Conservation (phyloP, 108 stramenopile genomes). For the Poteriospumella lacustris region DNA sequence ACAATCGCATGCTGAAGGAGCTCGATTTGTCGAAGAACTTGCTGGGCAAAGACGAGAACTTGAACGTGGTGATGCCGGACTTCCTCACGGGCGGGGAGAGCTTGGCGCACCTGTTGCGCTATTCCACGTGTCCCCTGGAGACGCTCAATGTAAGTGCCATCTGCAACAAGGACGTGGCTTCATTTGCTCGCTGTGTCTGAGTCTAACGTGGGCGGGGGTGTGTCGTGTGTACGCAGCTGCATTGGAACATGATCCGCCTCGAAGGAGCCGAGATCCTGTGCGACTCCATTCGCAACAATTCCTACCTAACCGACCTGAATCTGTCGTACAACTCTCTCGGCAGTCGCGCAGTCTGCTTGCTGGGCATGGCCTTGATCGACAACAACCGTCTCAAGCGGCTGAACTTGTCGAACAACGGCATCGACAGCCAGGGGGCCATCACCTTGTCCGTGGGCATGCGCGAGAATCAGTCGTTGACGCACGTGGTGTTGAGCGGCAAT, state of each 20-base stretch:
- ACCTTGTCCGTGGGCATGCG: neutral
- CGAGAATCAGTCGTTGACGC: slow-evolving; percentile 27
- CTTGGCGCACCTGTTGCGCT: slow-evolving; percentile 20
- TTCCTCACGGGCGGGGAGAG: slow-evolving; percentile 37
- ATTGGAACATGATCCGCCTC: slow-evolving; percentile 42
- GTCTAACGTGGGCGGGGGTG: no score
- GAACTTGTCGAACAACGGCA: slow-evolving; percentile 14
- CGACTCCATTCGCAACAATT: slow-evolving; percentile 34
- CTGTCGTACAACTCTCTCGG: slow-evolving; percentile 42
- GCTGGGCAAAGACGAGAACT: slow-evolving; percentile 28
- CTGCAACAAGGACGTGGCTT: no score
- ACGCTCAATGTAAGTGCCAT: no score
- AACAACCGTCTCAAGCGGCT: slow-evolving; percentile 26
- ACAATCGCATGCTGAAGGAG: slow-evolving; percentile 16
- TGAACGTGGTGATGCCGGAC: slow-evolving; percentile 35
- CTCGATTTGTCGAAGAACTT: slow-evolving; percentile 37
- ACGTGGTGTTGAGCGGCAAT: slow-evolving; percentile 44
- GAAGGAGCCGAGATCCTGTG: slow-evolving; percentile 33
- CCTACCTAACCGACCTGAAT: slow-evolving; percentile 29
- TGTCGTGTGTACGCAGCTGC: no score
- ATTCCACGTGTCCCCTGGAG: no score
- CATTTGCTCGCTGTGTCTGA: no score
- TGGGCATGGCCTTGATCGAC: slow-evolving; percentile 34
- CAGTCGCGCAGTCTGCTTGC: slow-evolving; percentile 36
- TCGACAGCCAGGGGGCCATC: neutral